Evolutionary conservation across 2,329 filamentous ascomycete species (phyloP).

Genomic region (Cordyceps cateniannulata): DNA sequence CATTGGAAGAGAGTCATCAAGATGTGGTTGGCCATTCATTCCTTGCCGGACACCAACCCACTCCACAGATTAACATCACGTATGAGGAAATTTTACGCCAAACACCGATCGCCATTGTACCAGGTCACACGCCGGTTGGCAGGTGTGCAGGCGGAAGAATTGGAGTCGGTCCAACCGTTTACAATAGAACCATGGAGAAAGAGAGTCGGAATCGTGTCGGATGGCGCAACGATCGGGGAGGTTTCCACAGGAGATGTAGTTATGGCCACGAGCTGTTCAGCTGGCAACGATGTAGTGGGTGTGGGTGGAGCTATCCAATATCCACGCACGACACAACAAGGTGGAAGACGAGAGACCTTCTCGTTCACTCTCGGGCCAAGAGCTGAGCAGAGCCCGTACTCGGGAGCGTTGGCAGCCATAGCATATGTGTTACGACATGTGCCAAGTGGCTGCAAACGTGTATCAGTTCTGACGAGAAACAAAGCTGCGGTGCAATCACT

Average conservation of each 20-base stretch:
- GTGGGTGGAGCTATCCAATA: too few species aligned
- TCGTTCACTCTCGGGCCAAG: not conserved
- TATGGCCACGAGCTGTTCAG: too few species aligned
- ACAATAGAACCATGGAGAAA: slow-evolving; percentile 10
- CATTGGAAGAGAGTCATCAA: slow-evolving; percentile 15
- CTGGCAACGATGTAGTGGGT: too few species aligned
- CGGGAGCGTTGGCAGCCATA: not conserved
- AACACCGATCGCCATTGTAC: slow-evolving; percentile 8
- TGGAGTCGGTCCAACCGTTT: slow-evolving; percentile 12
- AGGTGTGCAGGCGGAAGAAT: slow-evolving; percentile 1
- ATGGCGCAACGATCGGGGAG: too few species aligned
- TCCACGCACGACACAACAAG: not conserved
- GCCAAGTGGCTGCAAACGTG: slow-evolving; percentile 8
- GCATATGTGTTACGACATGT: slow-evolving; percentile 7
- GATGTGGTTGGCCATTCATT: slow-evolving; percentile 9
- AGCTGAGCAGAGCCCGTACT: not conserved
- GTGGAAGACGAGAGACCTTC: not conserved
- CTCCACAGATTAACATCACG: not conserved
- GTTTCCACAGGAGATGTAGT: too few species aligned
- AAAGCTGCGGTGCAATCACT: slow-evolving; percentile 16
- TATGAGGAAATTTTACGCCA: slow-evolving; percentile 8
- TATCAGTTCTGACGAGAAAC: slow-evolving; percentile 16
- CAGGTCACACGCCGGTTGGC: slow-evolving; percentile 5
- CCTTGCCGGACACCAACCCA: slow-evolving; percentile 10
- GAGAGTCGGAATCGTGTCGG: not conserved